Percentiles rank a stretch among this genome's conserved stretches.
phyloP scores from a whole-genome alignment of 1,284 basidiomycete genomes.

The Marasmius fiardii region DNA sequence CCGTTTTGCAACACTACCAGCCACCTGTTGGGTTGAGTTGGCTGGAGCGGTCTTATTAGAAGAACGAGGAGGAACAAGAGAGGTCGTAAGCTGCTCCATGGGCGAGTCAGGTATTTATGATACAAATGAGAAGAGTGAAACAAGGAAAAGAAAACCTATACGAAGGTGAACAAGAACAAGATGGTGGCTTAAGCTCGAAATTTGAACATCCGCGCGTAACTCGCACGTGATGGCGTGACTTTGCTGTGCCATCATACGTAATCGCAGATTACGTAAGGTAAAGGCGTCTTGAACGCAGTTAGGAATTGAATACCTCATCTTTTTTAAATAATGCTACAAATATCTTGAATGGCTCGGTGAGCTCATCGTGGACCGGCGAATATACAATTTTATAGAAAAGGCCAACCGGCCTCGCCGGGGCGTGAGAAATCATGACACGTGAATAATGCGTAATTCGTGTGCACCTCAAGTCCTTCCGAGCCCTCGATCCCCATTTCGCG shows the following conservation, averaged over 20 bases:
- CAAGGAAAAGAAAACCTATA: conserved; percentile 3
- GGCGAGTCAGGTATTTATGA: conserved; percentile 1
- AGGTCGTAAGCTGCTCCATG: conserved; percentile 74
- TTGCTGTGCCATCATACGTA: conserved; percentile 1
- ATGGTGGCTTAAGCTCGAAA: neutral
- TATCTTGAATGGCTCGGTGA: neutral
- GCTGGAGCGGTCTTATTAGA: conserved; percentile 49
- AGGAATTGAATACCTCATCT: too few species aligned
- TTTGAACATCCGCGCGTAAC: neutral
- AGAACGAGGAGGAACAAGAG: conserved; percentile 56
- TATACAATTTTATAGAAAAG: too few species aligned
- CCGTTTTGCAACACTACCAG: conserved; percentile 82
- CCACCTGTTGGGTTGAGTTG: conserved; percentile 48
- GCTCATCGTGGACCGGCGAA: too few species aligned
- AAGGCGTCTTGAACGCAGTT: too few species aligned
- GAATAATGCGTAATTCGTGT: conserved; percentile 4
- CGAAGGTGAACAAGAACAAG: neutral
- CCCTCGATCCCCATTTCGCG: conserved; percentile 1
- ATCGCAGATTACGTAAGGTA: too few species aligned
- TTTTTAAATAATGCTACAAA: too few species aligned
- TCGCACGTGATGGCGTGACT: conserved; percentile 6
- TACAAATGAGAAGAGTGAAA: conserved; percentile 1
- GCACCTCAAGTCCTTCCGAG: neutral
- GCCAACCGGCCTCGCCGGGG: neutral
- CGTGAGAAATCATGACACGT: neutral